Percentiles rank a stretch among this genome's conserved stretches.
Evolutionary conservation across 106 monocot species (phyloP).

Genomic region (Platanthera zijinensis): DNA sequence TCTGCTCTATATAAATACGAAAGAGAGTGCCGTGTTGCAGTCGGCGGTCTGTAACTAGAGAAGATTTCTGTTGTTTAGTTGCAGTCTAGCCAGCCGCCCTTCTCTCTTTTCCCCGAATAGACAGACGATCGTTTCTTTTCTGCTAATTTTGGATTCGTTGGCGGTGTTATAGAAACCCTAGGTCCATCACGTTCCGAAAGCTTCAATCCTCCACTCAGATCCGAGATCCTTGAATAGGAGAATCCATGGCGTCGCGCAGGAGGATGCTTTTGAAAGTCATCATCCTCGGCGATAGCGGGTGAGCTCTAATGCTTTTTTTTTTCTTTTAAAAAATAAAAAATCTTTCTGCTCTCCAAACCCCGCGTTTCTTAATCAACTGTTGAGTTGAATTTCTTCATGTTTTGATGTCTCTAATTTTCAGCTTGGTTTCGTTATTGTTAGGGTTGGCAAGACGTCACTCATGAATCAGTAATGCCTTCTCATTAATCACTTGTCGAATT

Average conservation of each 20-base stretch:
- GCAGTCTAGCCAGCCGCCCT: background rate
- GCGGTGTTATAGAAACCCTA: background rate
- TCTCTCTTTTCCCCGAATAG: background rate
- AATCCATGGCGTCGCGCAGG: constrained; percentile 74
- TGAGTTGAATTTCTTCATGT: background rate
- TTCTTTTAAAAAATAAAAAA: background rate
- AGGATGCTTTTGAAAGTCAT: constrained; percentile 97
- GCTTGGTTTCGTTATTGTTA: constrained; percentile 3
- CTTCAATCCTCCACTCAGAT: background rate
- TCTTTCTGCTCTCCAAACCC: too few species aligned
- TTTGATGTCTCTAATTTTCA: constrained; percentile 2
- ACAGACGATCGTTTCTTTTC: background rate
- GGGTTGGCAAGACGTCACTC: constrained; percentile 88
- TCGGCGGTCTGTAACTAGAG: too few species aligned
- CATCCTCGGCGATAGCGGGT: constrained; percentile 99
- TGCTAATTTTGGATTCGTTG: background rate
- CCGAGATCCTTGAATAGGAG: background rate
- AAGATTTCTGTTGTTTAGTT: background rate
- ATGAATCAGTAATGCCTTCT: constrained; percentile 60
- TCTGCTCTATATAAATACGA: too few species aligned
- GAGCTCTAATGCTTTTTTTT: constrained; percentile 1
- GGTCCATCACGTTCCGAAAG: background rate
- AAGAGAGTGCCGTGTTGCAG: too few species aligned
- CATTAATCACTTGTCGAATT: background rate
- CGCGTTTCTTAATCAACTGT: background rate